Evolutionary conservation across 2,329 filamentous ascomycete genomes (phyloP), one percentile per base, ranked within the genome.

Genomic region (Trichoderma koningiopsis): DNA sequence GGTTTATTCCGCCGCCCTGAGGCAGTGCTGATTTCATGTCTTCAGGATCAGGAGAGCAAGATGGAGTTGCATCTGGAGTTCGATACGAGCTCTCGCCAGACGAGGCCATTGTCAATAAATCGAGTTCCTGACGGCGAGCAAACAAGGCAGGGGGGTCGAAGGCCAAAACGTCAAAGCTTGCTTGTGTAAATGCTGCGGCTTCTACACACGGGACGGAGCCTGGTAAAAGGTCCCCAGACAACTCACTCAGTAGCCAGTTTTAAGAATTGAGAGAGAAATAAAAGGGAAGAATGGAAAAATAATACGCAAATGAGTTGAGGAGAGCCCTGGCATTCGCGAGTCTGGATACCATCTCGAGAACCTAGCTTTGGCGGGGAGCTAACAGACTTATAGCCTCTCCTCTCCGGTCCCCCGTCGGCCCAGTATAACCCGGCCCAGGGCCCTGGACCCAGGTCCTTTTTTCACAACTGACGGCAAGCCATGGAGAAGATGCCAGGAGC

Each of bases 41-140:
- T 40, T 67, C 53, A 37, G 58, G 63, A 19, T 43, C 47, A 11
- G 63, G 40, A 19, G 68, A 62, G n/a, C 58, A 58, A 35, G 55
- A 58, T 22, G 68, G 68, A 52, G 68, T 70, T 29, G 68, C 57
- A 4, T 37, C 62, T 57, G 68, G 68, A 47, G 68, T 70, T 13
- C 55, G 68, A 27, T 70, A 70, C 19, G 63, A 61, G 40, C 14
- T 31, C 57, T 70, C 62, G 2, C 16, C 63, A 43, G 68, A 31
- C 43, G 68, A 24, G 31, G 55, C 37, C 53, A 60, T 55, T 2
- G 33, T 27, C 43, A 56, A 33, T 35, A 61, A 56, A 27, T 49
- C 55, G 11, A 19, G 19, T 16, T 58, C 55, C 22, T 47, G 56
- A 27, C 56, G n/a, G 59, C 40, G 31, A 35, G 61, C 31, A 65